Evolutionary conservation across 495 filamentous ascomycete species (phyloP).

Genomic region (Talaromyces trachyspermus): DNA sequence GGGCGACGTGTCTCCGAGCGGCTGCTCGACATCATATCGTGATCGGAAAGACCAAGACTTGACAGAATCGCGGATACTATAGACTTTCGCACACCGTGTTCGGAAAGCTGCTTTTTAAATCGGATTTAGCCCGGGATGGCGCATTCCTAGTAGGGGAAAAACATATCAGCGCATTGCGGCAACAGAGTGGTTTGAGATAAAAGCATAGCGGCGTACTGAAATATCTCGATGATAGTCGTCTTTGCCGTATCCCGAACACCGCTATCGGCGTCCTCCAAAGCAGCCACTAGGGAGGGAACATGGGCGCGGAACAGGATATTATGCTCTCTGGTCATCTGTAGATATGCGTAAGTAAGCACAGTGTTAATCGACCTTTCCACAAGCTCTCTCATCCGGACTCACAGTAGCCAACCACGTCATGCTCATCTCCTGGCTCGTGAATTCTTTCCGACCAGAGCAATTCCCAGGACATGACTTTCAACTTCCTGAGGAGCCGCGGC

Average conservation of each 20-base stretch:
- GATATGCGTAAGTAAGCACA: too few species aligned
- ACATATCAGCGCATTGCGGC: too few species aligned
- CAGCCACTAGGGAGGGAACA: constrained; percentile 72
- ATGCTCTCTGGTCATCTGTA: constrained; percentile 68
- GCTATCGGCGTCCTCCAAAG: constrained; percentile 83
- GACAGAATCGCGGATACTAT: constrained; percentile 73
- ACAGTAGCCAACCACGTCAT: constrained; percentile 71
- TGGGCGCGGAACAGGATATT: constrained; percentile 73
- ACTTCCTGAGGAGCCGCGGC: constrained; percentile 58
- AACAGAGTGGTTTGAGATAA: constrained; percentile 1
- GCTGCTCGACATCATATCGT: constrained; percentile 17
- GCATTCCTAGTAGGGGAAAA: constrained; percentile 49
- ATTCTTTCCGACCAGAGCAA: constrained; percentile 70
- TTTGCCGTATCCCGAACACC: constrained; percentile 80
- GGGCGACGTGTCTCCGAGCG: constrained; percentile 12
- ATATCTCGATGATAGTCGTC: constrained; percentile 72
- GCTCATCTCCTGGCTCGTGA: constrained; percentile 72
- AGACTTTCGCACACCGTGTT: constrained; percentile 71
- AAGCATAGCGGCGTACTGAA: constrained; percentile 51
- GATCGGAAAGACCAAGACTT: constrained; percentile 51
- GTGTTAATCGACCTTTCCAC: constrained; percentile 11
- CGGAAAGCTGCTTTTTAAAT: constrained; percentile 77
- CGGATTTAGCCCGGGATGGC: constrained; percentile 74
- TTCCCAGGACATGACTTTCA: constrained; percentile 71
- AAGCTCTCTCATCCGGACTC: constrained; percentile 29